phyloP scores from a whole-genome alignment of 208 protist species.

The Leishmania guyanensis region DNA sequence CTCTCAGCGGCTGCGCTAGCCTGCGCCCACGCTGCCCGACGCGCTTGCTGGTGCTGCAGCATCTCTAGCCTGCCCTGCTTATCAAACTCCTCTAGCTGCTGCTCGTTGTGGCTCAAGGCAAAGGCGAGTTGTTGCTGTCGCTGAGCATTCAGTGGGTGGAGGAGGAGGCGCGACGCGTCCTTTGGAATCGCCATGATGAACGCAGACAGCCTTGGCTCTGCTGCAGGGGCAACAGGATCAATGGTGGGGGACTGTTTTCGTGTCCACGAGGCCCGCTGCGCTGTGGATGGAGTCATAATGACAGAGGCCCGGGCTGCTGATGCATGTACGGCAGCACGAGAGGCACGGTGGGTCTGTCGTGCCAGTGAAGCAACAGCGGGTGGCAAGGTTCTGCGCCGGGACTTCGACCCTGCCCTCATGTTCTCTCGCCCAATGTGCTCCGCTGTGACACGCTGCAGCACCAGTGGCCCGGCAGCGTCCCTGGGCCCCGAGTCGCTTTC shows the following conservation, averaged over 20 bases:
- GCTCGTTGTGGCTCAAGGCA: conserved; percentile 34
- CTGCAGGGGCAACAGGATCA: not conserved
- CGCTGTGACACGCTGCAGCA: not conserved
- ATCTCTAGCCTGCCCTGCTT: conserved; percentile 47
- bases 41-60: conserved; percentile 52
- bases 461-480: not conserved
- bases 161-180: conserved; percentile 46
- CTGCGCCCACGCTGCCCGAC: conserved; percentile 49
- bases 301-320: not conserved
- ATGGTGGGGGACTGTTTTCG: not conserved
- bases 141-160: conserved; percentile 57
- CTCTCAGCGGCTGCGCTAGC: conserved; percentile 43
- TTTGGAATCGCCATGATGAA: conserved; percentile 39
- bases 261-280: not conserved
- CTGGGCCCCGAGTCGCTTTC: not conserved
- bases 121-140: conserved; percentile 33
- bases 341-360: not conserved
- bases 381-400: not conserved
- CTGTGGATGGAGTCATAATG: not conserved
- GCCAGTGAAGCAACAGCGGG: not conserved
- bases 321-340: not conserved
- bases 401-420: not conserved
- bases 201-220: not conserved
- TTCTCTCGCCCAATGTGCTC: not conserved
- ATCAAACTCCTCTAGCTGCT: conserved; percentile 37